A percentile compares a stretch with the other conserved stretches of the same genome.
Conservation (phyloP, 805 yeast species). For the Pichia deserticola region DNA sequence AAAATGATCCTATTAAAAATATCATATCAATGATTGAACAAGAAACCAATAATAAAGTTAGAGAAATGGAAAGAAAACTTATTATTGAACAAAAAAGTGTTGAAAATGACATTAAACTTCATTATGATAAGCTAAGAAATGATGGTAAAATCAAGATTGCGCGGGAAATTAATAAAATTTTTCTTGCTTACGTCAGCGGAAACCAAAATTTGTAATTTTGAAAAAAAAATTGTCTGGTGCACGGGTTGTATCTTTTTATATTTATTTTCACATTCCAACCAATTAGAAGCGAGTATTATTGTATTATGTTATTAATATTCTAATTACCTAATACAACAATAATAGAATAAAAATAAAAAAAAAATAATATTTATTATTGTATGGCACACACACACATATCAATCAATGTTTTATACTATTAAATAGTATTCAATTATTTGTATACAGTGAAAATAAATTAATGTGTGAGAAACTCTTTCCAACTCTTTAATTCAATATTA, state of each 20-base stretch:
- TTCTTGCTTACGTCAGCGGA: background rate
- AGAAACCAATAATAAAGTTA: background rate
- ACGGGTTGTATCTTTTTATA: background rate
- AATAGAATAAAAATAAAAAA: too few species aligned
- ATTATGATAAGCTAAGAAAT: background rate
- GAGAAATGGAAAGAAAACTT: background rate
- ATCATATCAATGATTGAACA: background rate
- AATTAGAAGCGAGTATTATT: conserved; percentile 1
- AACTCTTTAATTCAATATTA: too few species aligned
- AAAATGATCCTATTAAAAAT: background rate
- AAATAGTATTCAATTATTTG: too few species aligned
- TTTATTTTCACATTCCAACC: background rate
- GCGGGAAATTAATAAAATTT: background rate
- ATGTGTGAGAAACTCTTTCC: too few species aligned
- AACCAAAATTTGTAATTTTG: too few species aligned
- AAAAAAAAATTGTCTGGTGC: background rate
- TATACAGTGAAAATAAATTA: too few species aligned
- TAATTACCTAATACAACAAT: too few species aligned
- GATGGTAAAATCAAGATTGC: background rate
- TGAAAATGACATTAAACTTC: background rate
- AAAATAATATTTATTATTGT: too few species aligned
- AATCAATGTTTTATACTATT: too few species aligned
- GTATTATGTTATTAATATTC: background rate
- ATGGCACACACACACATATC: too few species aligned
- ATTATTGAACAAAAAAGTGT: background rate